A percentile compares a stretch with the other conserved stretches of the same genome.
These are phyloP conservation scores for Endocarpon pusillum DNA, from an alignment of 495 filamentous ascomycete species.

Conservation along the genomic window DNA sequence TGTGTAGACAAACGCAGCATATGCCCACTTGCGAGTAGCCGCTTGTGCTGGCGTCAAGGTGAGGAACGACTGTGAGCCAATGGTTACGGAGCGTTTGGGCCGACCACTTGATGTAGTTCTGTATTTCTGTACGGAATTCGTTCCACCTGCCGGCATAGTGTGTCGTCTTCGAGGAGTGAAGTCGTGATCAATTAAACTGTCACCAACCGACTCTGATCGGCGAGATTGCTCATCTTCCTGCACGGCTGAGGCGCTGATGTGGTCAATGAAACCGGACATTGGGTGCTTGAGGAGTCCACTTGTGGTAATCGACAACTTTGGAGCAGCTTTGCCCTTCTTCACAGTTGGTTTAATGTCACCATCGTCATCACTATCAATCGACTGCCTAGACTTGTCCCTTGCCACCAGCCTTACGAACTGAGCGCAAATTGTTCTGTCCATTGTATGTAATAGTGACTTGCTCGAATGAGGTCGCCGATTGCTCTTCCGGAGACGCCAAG, in stretches of 20 bases:
- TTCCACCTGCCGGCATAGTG: slow-evolving; percentile 29
- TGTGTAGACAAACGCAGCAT: slow-evolving; percentile 61
- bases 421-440: slow-evolving; percentile 32
- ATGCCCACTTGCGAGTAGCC: slow-evolving; percentile 58
- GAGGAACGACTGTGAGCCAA: slow-evolving; percentile 52
- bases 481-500: slow-evolving; percentile 65
- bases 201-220: background rate
- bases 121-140: slow-evolving; percentile 2
- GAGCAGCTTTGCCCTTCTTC: background rate
- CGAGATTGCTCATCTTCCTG: background rate
- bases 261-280: too few relatives aligned
- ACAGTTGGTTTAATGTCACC: background rate
- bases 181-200: background rate
- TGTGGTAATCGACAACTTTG: background rate
- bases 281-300: background rate
- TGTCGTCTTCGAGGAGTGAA: slow-evolving; percentile 35
- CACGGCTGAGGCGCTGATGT: too few relatives aligned
- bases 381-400: slow-evolving; percentile 20
- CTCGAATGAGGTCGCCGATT: slow-evolving; percentile 26
- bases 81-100: slow-evolving; percentile 48
- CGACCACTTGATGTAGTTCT: slow-evolving; percentile 46
- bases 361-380: slow-evolving; percentile 29
- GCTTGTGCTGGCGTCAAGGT: slow-evolving; percentile 69
- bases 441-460: slow-evolving; percentile 30
- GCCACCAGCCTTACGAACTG: slow-evolving; percentile 21